Conservation (phyloP, 495 filamentous ascomycete species). For the Stereocaulon alpinum region DNA sequence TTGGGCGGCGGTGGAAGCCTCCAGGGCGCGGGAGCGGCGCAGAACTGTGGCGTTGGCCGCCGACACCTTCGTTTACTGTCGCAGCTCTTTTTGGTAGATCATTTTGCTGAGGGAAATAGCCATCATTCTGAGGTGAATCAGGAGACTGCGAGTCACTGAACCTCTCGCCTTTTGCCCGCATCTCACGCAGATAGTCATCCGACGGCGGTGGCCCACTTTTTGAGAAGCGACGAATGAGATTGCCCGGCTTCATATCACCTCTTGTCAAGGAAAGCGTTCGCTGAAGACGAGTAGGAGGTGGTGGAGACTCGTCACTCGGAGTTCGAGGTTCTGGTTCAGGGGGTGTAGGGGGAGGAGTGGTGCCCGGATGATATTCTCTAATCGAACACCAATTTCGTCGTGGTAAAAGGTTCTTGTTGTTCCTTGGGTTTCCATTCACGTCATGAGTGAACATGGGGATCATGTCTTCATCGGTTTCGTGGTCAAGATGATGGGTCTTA, state of each 20-base stretch:
- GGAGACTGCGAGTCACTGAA: slow-evolving; percentile 18
- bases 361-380: slow-evolving; percentile 60
- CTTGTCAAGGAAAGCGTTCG: slow-evolving; percentile 56
- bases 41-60: slow-evolving; percentile 18
- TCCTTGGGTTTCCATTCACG: slow-evolving; percentile 77
- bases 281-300: slow-evolving; percentile 36
- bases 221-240: slow-evolving; percentile 47
- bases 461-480: slow-evolving; percentile 76
- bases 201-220: slow-evolving; percentile 27
- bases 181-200: slow-evolving; percentile 24
- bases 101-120: slow-evolving; percentile 29
- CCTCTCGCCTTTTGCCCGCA: slow-evolving; percentile 34
- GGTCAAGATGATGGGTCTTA: slow-evolving; percentile 80
- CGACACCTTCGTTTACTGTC: slow-evolving; percentile 1
- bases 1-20: slow-evolving; percentile 62
- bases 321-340: slow-evolving; percentile 30
- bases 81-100: slow-evolving; percentile 11
- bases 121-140: slow-evolving; percentile 24
- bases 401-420: slow-evolving; percentile 84
- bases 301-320: slow-evolving; percentile 34
- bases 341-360: slow-evolving; percentile 60
- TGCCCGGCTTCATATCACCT: slow-evolving; percentile 37
- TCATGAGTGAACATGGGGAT: slow-evolving; percentile 84
- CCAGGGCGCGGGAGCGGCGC: slow-evolving; percentile 31
- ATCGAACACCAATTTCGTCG: slow-evolving; percentile 92